Base-by-base conservation (phyloP, 1,139 yeast genomes). In the Lipomyces yarrowii region DNA sequence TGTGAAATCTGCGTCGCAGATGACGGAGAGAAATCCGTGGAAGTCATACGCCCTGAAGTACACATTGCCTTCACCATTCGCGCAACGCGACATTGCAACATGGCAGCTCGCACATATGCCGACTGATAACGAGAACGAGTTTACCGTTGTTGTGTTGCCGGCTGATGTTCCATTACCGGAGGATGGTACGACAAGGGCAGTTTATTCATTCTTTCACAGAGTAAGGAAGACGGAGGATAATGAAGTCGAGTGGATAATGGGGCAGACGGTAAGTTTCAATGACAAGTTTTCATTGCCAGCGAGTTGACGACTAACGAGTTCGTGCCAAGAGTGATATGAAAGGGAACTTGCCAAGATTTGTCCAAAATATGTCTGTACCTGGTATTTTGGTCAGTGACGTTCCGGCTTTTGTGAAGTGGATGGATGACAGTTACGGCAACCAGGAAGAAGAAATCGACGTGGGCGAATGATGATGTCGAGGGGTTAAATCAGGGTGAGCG, bases 241-340 rank as follows among this genome's bases (percentile, higher is more conserved):
- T 11, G 35, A 54, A 18, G 52, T 65, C n/a, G 52, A 60, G 52
- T 65, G 68, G 68, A 37, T 33, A 30, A 30, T 60, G 37, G 64
- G 52, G 7, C 63, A 60, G 48, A 64, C 68, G 18, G 68, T 65
- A 48, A 51, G 65, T 10, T 11, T 54, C 10, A 37, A n/a, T 30
- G n/a, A 26, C 30, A 26, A 26, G 30, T 26, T 26, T 33, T 1
- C 11, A 23, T 23, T 18, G n/a, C 1, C 7, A 13, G n/a, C 23
- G 32, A 3, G 15, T 18, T 13, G 10, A 8, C 10, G 42, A 56
- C 35, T 32, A 10, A 32, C 1, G 33, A 42, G 48, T n/a, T 4
- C 56, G 26, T 21, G 21, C 46, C 30, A 26, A 65, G 68, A 65
- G 68, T 54, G 68, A 65, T 51, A 65, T 65, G 68, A 23, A 58